phyloP scores from a whole-genome alignment of 2,329 filamentous ascomycete genomes.

The Cercospora zeae-maydis region DNA sequence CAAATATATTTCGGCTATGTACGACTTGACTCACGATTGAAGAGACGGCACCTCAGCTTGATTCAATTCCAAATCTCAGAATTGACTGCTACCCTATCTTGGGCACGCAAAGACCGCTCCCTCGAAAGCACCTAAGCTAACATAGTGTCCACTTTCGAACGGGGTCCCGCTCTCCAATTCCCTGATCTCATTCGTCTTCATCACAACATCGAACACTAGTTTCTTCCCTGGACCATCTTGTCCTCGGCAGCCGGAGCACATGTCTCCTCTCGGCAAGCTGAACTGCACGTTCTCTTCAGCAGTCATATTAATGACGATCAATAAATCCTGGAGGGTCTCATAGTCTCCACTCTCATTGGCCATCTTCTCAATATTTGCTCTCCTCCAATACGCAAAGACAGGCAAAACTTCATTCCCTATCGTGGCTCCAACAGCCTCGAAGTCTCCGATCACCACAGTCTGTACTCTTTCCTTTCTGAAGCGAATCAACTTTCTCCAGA shows the following conservation, averaged over 20 bases:
- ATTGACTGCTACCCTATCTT: not conserved
- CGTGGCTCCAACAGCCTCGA: constrained; percentile 14
- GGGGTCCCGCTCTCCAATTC: too few relatives aligned
- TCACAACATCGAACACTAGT: not conserved
- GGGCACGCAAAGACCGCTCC: not conserved
- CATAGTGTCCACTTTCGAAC: not conserved
- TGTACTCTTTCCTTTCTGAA: constrained; percentile 17
- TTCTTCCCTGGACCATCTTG: not conserved
- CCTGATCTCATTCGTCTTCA: not conserved
- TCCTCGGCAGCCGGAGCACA: not conserved
- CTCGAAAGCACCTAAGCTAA: not conserved
- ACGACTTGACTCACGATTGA: too few relatives aligned
- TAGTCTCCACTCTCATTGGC: not conserved
- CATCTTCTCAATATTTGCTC: not conserved
- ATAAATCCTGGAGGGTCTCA: constrained; percentile 9
- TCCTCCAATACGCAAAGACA: constrained; percentile 23
- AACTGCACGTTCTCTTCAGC: constrained; percentile 12
- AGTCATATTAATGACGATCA: constrained; percentile 25
- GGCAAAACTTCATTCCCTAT: constrained; percentile 5
- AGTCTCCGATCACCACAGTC: constrained; percentile 21
- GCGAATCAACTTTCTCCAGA: constrained; percentile 20
- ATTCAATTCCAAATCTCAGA: too few relatives aligned
- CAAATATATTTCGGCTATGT: too few relatives aligned
- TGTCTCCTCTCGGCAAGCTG: constrained; percentile 4
- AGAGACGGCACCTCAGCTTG: too few relatives aligned